Evolutionary conservation across 306 rosid genomes (phyloP).

Genomic region (Rosa persica): DNA sequence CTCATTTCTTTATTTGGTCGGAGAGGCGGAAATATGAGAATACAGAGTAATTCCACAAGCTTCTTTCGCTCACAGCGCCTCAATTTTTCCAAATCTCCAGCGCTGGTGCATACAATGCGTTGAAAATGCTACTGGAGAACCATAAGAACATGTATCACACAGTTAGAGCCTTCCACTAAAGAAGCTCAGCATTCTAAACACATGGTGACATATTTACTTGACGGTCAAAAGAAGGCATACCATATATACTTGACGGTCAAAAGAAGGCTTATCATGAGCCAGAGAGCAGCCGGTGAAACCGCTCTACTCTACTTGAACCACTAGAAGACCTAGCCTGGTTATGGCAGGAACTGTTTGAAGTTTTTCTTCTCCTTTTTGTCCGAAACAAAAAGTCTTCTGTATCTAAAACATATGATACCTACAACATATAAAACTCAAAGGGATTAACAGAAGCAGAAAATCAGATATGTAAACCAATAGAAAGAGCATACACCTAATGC

Average conservation of each 20-base stretch:
- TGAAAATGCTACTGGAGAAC: slow-evolving; percentile 41
- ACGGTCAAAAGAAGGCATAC: slow-evolving; percentile 46
- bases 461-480: slow-evolving; percentile 13
- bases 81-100: slow-evolving; percentile 26
- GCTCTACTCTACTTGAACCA: slow-evolving; percentile 55
- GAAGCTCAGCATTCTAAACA: neutral
- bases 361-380: slow-evolving; percentile 56
- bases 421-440: slow-evolving; percentile 19
- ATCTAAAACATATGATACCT: slow-evolving; percentile 95
- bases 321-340: slow-evolving; percentile 46
- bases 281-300: slow-evolving; percentile 61
- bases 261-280: slow-evolving; percentile 40
- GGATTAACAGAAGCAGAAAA: slow-evolving; percentile 16
- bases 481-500: slow-evolving; percentile 6
- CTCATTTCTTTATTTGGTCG: slow-evolving; percentile 46
- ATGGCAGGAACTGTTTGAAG: slow-evolving; percentile 41
- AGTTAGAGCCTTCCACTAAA: neutral
- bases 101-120: slow-evolving; percentile 34
- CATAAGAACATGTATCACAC: neutral
- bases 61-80: slow-evolving; percentile 23
- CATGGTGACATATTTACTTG: slow-evolving; percentile 35
- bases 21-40: slow-evolving; percentile 39
- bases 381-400: slow-evolving; percentile 90
- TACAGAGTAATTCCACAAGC: slow-evolving; percentile 34
- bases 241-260: slow-evolving; percentile 51